These are phyloP conservation scores for Ceratobasidium theobromae DNA, from an alignment of 1,284 basidiomycete species.

Conservation along the genomic window DNA sequence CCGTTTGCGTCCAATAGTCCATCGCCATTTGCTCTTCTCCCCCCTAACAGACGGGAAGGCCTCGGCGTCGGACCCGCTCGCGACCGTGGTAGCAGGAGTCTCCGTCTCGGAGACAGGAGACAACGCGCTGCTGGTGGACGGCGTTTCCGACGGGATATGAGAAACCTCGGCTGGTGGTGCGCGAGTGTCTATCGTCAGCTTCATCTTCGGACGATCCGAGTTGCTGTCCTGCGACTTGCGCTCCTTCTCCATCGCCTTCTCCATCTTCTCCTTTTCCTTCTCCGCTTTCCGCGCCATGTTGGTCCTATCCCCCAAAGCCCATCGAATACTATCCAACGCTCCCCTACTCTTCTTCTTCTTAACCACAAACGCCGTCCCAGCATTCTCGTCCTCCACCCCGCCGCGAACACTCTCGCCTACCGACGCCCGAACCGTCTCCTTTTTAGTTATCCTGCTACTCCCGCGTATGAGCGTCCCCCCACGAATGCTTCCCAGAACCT, in stretches of 20 bases:
- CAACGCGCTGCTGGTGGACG: not conserved
- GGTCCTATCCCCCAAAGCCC: constrained; percentile 46
- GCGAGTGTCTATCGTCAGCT: constrained; percentile 20
- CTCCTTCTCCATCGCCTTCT: constrained; percentile 67
- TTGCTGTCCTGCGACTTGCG: not conserved
- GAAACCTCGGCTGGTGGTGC: not conserved
- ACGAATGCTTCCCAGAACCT: not conserved
- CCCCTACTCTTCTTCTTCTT: constrained; percentile 75
- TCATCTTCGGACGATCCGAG: constrained; percentile 2
- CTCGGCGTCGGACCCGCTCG: not conserved
- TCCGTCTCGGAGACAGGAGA: not conserved
- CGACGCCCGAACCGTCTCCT: not conserved
- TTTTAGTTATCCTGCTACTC: not conserved
- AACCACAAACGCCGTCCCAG: constrained; percentile 48
- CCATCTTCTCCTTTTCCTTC: constrained; percentile 44
- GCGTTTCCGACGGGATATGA: not conserved
- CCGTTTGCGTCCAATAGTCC: constrained; percentile 64
- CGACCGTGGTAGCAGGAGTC: not conserved
- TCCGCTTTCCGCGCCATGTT: constrained; percentile 52
- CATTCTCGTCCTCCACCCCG: not conserved
- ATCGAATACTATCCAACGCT: constrained; percentile 61
- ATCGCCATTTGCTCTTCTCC: constrained; percentile 48
- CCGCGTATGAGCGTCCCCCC: constrained; percentile 2
- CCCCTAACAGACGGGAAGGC: not conserved
- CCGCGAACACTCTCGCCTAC: not conserved